A percentile compares a stretch with the other conserved stretches of the same genome.
Evolutionary conservation across 495 filamentous ascomycete genomes (phyloP).

Genomic region (Podospora australis): DNA sequence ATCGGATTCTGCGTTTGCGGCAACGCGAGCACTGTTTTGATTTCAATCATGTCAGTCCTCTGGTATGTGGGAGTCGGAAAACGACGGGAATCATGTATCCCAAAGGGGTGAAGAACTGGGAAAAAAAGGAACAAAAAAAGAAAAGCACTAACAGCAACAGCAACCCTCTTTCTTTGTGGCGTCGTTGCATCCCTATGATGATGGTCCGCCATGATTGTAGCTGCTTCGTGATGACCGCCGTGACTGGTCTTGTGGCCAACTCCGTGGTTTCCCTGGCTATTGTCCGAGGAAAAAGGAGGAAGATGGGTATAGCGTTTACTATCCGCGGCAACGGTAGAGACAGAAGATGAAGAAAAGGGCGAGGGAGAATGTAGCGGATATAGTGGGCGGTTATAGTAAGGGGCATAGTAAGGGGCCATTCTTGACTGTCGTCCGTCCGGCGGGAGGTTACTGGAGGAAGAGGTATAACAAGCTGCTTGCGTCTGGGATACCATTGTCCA

Average conservation of each 20-base stretch:
- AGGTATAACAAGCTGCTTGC: background rate
- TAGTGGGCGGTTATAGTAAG: too few species aligned
- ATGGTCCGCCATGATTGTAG: background rate
- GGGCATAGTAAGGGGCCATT: too few species aligned
- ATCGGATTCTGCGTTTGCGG: conserved; percentile 91
- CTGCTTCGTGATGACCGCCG: background rate
- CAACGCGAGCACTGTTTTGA: conserved; percentile 73
- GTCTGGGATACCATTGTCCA: conserved; percentile 6
- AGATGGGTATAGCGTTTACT: background rate
- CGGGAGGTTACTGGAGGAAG: too few species aligned
- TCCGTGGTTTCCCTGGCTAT: too few species aligned
- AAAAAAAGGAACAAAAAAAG: background rate
- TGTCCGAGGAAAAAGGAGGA: conserved; percentile 19
- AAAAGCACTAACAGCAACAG: conserved; percentile 59
- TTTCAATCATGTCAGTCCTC: background rate
- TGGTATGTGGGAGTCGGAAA: background rate
- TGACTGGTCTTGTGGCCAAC: too few species aligned
- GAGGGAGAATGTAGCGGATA: background rate
- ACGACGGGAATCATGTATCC: background rate
- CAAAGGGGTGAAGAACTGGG: background rate
- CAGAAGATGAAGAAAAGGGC: background rate
- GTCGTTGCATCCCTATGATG: too few species aligned
- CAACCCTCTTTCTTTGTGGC: conserved; percentile 52
- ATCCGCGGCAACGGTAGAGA: background rate
- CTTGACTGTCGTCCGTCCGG: too few species aligned